Conservation (phyloP, 495 filamentous ascomycete species). For the Bacidia gigantensis region DNA sequence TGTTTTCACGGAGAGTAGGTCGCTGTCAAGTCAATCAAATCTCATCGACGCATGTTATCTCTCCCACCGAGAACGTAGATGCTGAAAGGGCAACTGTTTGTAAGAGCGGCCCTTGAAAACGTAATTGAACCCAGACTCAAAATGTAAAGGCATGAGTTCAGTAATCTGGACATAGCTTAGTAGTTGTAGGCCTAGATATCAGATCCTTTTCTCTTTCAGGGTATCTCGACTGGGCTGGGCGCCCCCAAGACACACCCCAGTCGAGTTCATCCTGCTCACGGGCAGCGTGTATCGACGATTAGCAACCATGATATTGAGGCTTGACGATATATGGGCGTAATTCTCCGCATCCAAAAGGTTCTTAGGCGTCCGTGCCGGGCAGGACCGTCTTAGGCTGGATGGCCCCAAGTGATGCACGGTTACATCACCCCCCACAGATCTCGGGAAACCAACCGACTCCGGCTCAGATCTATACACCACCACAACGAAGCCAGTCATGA, state of each 20-base stretch:
- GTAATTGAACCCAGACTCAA: too few species aligned
- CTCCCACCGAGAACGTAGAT: too few species aligned
- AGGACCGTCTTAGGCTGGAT: background rate
- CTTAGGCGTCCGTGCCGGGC: background rate
- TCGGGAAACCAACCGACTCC: background rate
- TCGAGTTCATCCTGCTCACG: background rate
- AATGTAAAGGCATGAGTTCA: too few species aligned
- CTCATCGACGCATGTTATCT: too few species aligned
- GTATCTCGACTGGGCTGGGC: background rate
- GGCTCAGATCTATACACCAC: background rate
- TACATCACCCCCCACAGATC: background rate
- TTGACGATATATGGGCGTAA: background rate
- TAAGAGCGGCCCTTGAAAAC: too few species aligned
- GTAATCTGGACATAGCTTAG: background rate
- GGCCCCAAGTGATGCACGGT: background rate
- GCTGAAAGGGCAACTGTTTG: too few species aligned
- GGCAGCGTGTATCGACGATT: background rate
- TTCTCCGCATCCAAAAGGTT: background rate
- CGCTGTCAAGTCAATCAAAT: too few species aligned
- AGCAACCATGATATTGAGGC: background rate
- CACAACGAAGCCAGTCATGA: too few species aligned
- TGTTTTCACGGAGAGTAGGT: too few species aligned
- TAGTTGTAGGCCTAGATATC: background rate
- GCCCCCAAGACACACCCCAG: background rate
- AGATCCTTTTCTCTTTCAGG: background rate